Base-by-base conservation (phyloP, 345 rosid genomes). In the Populus davidiana region DNA sequence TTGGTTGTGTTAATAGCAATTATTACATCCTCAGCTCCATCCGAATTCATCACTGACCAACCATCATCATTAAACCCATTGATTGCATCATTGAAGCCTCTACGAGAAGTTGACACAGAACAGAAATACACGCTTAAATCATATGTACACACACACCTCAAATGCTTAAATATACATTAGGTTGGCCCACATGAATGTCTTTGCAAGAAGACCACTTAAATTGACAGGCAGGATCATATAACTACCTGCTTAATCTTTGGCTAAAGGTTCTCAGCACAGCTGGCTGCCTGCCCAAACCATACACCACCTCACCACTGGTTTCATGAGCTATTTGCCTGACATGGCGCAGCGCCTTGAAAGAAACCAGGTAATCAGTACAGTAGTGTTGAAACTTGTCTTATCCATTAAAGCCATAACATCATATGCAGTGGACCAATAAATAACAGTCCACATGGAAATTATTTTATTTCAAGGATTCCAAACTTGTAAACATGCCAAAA, bases 41-140 rank as follows among this genome's bases (percentile, higher is more conserved):
- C 98, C 78, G 93, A 86, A 67, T 86, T 88, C 86, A 92, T 73
- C 69, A 93, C 67, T 6, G 99, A 87, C 99, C 99, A 96, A 8
- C 99, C 99, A 69, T 91, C 98, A 25, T 96, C 98, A 61, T 86
- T 92, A 81, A 94, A 94, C 29, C 99, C 97, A 80, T 94, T 96
- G 72, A 96, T 81, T 11, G 98, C 99, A 79, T 94, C 98, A 78
- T 94, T 94, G 54, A 92, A 96, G 29, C 99, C 98, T 82, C 99
- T 93, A 66, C 66, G 86, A 72, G 67, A 68, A 77, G 66, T 68
- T 36, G 82, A 20, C 49, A 43, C 43, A 44, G 6, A 75, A 13
- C 52, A 13, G 21, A 69, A 43, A 5, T 61, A 62, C 21, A 31
- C 56, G 52, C 39, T 5, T 25, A 5, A 65, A 5, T 4, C 31